These are phyloP conservation scores for Endocarpon pusillum DNA, from an alignment of 495 filamentous ascomycete genomes.

Conservation along the genomic window DNA sequence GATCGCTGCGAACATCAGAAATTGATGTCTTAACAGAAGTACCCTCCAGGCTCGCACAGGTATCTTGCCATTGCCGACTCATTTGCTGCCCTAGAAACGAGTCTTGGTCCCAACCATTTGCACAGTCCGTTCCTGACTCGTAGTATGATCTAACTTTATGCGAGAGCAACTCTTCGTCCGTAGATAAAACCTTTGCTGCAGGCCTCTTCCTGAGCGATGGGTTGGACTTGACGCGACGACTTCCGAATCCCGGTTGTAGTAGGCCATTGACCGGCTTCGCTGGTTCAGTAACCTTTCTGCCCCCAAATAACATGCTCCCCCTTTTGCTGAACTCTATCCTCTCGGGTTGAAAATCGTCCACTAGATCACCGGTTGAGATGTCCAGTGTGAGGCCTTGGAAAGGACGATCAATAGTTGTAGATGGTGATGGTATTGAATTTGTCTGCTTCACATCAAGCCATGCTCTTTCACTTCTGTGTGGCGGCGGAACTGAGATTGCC, in stretches of 20 bases:
- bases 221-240: slow-evolving; percentile 20
- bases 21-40: slow-evolving; percentile 12
- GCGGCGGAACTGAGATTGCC: neutral
- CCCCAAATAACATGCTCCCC: slow-evolving; percentile 26
- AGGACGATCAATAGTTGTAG: slow-evolving; percentile 14
- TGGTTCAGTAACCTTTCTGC: slow-evolving; percentile 26
- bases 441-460: neutral
- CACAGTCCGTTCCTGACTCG: slow-evolving; percentile 47
- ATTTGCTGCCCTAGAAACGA: slow-evolving; percentile 19
- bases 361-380: slow-evolving; percentile 36
- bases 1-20: slow-evolving; percentile 4
- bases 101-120: slow-evolving; percentile 26
- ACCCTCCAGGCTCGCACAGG: slow-evolving; percentile 28
- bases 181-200: slow-evolving; percentile 38
- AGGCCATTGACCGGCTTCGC: slow-evolving; percentile 7
- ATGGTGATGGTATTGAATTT: neutral
- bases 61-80: slow-evolving; percentile 35
- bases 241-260: slow-evolving; percentile 10
- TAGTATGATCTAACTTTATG: slow-evolving; percentile 87
- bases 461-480: neutral
- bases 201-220: slow-evolving; percentile 18
- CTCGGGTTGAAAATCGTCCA: slow-evolving; percentile 33
- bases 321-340: slow-evolving; percentile 41
- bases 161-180: slow-evolving; percentile 72
- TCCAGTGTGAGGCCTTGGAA: slow-evolving; percentile 38